A percentile compares a stretch with the other conserved stretches of the same genome.
Evolutionary conservation across 805 yeast genomes (phyloP).

Genomic region (Candida silvicultrix): DNA sequence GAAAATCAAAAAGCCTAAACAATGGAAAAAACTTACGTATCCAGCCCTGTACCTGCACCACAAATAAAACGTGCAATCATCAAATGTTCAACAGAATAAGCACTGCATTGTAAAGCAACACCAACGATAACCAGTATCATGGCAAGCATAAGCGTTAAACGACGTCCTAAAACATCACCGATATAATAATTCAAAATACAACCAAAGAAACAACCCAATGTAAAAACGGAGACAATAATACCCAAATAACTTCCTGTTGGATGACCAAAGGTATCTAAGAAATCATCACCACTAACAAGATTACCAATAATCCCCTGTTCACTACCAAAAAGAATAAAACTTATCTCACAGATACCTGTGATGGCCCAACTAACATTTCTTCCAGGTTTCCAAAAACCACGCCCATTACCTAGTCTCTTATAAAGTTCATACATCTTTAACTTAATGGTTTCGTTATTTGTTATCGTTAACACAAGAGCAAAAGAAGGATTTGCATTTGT

Average conservation of each 20-base stretch:
- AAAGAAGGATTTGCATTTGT: too few species aligned
- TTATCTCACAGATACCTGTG: not conserved
- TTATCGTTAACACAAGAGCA: too few species aligned
- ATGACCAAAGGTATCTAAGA: not conserved
- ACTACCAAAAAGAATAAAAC: not conserved
- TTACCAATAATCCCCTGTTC: constrained; percentile 3
- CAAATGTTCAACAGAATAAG: constrained; percentile 52
- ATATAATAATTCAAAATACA: constrained; percentile 33
- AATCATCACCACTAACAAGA: not conserved
- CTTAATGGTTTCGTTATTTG: too few species aligned
- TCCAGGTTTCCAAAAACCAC: constrained; percentile 1
- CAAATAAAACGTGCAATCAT: constrained; percentile 57
- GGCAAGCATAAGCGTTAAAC: constrained; percentile 32
- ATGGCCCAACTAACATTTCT: not conserved
- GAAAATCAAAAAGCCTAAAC: too few species aligned
- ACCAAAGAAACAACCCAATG: constrained; percentile 18
- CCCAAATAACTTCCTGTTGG: constrained; percentile 13
- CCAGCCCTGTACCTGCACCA: constrained; percentile 67
- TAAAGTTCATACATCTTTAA: not conserved
- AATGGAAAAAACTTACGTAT: constrained; percentile 34
- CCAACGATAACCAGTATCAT: constrained; percentile 34
- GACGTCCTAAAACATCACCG: constrained; percentile 37
- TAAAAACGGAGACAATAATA: constrained; percentile 24
- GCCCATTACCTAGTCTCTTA: not conserved
- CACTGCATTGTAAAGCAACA: constrained; percentile 30